These are phyloP conservation scores for Pestalotiopsis sp. DNA, from an alignment of 2,329 filamentous ascomycete genomes.

Conservation along the genomic window DNA sequence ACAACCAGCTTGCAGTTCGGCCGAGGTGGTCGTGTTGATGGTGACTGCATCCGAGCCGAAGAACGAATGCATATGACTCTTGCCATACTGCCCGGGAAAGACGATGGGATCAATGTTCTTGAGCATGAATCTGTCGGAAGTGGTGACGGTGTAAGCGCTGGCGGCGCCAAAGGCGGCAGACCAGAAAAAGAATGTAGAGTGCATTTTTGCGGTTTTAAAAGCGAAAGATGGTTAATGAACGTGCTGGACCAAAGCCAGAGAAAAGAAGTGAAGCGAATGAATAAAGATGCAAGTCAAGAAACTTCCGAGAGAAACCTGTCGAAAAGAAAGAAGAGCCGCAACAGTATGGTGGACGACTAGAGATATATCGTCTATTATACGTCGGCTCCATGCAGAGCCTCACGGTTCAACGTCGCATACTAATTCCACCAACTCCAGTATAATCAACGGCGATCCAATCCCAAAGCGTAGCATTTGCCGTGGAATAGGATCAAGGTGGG, in stretches of 20 bases:
- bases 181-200: neutral
- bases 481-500: neutral
- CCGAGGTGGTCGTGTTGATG: conserved; percentile 25
- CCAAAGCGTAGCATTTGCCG: neutral
- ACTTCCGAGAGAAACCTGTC: neutral
- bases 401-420: neutral
- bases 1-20: conserved; percentile 31
- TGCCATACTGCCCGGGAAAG: conserved; percentile 21
- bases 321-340: neutral
- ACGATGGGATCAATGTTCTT: conserved; percentile 30
- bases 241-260: neutral
- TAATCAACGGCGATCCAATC: neutral
- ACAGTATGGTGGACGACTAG: neutral
- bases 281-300: neutral
- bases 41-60: conserved; percentile 26
- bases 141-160: conserved; percentile 4
- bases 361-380: neutral
- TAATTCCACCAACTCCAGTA: neutral
- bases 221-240: neutral
- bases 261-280: neutral
- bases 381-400: neutral
- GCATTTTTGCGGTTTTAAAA: neutral
- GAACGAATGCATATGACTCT: conserved; percentile 28
- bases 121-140: conserved; percentile 21
- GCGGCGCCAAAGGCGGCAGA: conserved; percentile 1